Conservation (phyloP, 805 yeast genomes). For the Candida lessepsii region DNA sequence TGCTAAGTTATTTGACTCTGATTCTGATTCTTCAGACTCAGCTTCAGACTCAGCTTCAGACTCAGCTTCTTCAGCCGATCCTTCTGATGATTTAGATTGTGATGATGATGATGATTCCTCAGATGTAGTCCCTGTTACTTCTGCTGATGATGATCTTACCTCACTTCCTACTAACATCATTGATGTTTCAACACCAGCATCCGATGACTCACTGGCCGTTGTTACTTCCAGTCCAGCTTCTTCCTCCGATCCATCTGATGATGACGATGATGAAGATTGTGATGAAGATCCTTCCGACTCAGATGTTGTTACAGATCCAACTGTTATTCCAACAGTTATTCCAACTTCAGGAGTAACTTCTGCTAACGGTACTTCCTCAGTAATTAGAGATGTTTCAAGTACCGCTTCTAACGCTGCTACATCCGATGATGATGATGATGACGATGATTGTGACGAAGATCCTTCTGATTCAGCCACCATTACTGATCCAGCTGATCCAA, state of each 20-base stretch:
- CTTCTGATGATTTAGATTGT: conserved; percentile 13
- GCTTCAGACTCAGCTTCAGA: background rate
- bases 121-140: background rate
- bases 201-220: background rate
- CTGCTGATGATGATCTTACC: conserved; percentile 1
- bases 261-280: conserved; percentile 20
- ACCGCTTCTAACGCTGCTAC: background rate
- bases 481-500: conserved; percentile 3
- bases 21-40: conserved; percentile 1
- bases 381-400: background rate
- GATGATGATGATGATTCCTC: conserved; percentile 10
- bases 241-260: conserved; percentile 8
- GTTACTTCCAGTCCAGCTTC: conserved; percentile 1
- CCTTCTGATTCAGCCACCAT: background rate
- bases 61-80: background rate
- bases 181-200: conserved; percentile 1
- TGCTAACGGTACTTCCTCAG: too few species aligned
- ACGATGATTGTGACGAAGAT: conserved; percentile 5
- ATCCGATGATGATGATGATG: conserved; percentile 17
- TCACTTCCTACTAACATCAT: conserved; percentile 1
- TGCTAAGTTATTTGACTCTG: conserved; percentile 3
- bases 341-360: background rate
- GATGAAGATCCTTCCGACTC: conserved; percentile 13
- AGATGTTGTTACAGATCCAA: conserved; percentile 11
- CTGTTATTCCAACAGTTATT: conserved; percentile 1